Evolutionary conservation across 2,329 filamentous ascomycete genomes (phyloP).

Genomic region (Nigrograna mackinnonii): DNA sequence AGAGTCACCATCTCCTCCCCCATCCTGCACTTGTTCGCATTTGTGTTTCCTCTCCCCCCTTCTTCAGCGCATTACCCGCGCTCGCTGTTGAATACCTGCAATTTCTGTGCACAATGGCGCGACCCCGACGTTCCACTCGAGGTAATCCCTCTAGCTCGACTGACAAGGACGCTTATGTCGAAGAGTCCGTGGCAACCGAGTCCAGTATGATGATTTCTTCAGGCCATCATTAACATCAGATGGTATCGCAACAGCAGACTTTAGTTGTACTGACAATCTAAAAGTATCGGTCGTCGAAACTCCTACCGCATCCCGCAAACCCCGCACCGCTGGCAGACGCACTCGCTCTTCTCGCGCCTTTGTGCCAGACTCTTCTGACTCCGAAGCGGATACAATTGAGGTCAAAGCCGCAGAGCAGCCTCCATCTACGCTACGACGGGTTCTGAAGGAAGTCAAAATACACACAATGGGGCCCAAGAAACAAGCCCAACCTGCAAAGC

Average conservation of each 20-base stretch:
- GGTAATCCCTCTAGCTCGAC: not conserved
- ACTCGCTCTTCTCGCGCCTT: conserved; percentile 26
- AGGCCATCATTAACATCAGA: not conserved
- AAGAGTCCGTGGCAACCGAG: not conserved
- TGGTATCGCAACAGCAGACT: not conserved
- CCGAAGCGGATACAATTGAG: conserved; percentile 24
- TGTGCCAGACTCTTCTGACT: conserved; percentile 37
- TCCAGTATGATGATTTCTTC: not conserved
- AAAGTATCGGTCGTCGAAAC: not conserved
- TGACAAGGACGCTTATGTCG: not conserved
- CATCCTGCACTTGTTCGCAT: not conserved
- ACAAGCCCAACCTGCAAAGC: conserved; percentile 14
- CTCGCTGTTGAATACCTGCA: not conserved
- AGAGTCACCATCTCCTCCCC: not conserved
- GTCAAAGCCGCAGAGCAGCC: conserved; percentile 7
- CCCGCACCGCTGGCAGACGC: conserved; percentile 12
- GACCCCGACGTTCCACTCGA: not conserved
- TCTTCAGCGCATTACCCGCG: not conserved
- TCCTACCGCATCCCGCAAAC: conserved; percentile 2
- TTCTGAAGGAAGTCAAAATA: conserved; percentile 38
- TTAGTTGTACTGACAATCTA: not conserved
- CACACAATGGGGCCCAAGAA: conserved; percentile 20
- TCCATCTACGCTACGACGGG: conserved; percentile 16
- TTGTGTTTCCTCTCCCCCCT: not conserved
- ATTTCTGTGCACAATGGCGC: conserved; percentile 2